Evolutionary conservation across 805 yeast genomes (phyloP).

Genomic region (Komagataella mondaviorum): DNA sequence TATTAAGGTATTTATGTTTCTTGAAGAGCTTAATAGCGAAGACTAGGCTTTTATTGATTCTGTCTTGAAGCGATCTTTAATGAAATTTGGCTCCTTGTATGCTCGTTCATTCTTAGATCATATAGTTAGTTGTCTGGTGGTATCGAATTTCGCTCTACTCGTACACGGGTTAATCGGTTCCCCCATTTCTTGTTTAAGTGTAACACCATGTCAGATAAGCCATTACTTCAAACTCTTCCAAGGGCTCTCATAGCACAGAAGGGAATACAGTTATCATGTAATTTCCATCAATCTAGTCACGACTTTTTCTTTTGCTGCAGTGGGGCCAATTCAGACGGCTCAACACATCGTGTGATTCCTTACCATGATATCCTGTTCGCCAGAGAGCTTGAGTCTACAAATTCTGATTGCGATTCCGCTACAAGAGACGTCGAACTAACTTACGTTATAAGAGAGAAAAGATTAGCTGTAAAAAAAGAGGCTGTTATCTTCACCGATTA

Average conservation of each 20-base stretch:
- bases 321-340: not conserved
- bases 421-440: not conserved
- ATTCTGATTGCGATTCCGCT: not conserved
- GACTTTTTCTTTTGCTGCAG: not conserved
- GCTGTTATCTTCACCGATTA: not conserved
- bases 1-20: not conserved
- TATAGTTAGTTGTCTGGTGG: not conserved
- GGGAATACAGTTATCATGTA: not conserved
- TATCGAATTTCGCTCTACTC: not conserved
- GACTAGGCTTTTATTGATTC: not conserved
- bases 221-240: not conserved
- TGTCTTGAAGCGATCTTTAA: not conserved
- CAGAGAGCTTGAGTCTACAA: not conserved
- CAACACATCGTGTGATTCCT: not conserved
- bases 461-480: not conserved
- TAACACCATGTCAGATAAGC: not conserved
- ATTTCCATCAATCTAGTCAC: not conserved
- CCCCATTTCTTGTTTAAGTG: not conserved
- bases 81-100: not conserved
- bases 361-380: not conserved
- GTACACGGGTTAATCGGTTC: not conserved
- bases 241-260: not conserved
- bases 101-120: too few species aligned
- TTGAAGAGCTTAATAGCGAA: not conserved
- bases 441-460: not conserved